Base-by-base conservation (phyloP, 2,329 filamentous ascomycete species). In the Anisogramma anomala region DNA sequence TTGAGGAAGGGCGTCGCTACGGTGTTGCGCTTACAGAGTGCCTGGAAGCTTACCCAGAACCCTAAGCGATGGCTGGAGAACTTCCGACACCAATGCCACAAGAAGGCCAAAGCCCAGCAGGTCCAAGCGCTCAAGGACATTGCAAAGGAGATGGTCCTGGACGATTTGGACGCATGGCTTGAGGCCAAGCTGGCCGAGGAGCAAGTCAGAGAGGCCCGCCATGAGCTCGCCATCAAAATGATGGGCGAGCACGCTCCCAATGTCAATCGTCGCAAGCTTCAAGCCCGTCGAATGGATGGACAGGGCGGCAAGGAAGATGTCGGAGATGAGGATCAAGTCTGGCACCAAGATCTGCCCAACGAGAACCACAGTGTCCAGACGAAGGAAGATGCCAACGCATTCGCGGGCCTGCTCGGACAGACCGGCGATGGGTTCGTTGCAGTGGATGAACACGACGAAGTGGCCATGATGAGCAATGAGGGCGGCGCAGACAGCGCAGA, bases 1-100 rank as follows among this genome's bases (percentile, higher is more conserved):
- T 42, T 50, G 14, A 50, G 46, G 28, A 48, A 49, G 18, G 49
- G 49, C 31, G 36, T 45, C 17, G 47, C 45, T 1, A 50, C 49
- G 6, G 49, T 50, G 14, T 36, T 46, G 3, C 49, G 49, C 2
- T 43, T 50, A 2, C 49, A 50, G 39, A 49, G 45, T 17, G 45
- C 44, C 6, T 49, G 49, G 49, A 33, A 39, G 8, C 39, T 50
- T 4, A 39, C 42, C 19, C 38, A 36, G 25, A 25, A 45, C 6
- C 39, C 41, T 25, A 45, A 42, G 42, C 42, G 42, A 7, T 45
- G 38, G 38, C 33, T 45, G 2, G 42, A 36, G 15, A 45, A 45
- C n/a, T 45, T 42, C 17, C 38, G 42, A 4, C 42, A 45, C n/a
- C 42, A 45, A 15, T 45, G 42, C 19, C 42, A 45, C 42, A 45